A percentile compares a stretch with the other conserved stretches of the same genome.
These are phyloP conservation scores for Epichloe sibirici DNA, from an alignment of 2,329 filamentous ascomycete genomes.

Conservation along the genomic window DNA sequence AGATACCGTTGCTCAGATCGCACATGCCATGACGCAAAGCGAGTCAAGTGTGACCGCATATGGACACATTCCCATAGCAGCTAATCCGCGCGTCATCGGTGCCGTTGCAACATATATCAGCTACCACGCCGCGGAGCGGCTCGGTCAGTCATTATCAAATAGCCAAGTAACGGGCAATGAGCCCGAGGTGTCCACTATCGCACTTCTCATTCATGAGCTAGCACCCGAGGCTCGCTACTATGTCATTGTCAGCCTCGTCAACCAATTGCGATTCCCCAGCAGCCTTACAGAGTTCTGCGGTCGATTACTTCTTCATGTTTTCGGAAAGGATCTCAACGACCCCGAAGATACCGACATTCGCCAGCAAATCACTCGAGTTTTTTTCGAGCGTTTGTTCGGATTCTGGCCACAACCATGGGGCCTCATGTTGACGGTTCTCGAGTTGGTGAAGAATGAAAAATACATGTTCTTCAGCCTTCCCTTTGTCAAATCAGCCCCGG, in stretches of 20 bases:
- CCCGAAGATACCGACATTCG: constrained; percentile 73
- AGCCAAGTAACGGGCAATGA: constrained; percentile 31
- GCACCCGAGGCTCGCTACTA: constrained; percentile 72
- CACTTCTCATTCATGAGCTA: constrained; percentile 63
- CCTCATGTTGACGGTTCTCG: constrained; percentile 73
- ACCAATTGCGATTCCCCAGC: constrained; percentile 85
- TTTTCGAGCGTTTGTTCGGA: constrained; percentile 78
- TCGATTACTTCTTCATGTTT: constrained; percentile 72
- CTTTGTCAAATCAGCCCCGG: constrained; percentile 80
- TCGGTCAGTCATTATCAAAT: constrained; percentile 45
- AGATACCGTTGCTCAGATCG: constrained; percentile 65
- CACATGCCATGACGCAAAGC: constrained; percentile 55
- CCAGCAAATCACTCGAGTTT: constrained; percentile 78
- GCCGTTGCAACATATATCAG: constrained; percentile 77
- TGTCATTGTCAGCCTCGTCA: constrained; percentile 71
- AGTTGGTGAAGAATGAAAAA: constrained; percentile 82
- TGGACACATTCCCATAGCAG: constrained; percentile 53
- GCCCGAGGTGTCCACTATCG: constrained; percentile 57
- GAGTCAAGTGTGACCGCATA: constrained; percentile 48
- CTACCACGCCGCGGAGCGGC: constrained; percentile 52
- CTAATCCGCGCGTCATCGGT: constrained; percentile 62
- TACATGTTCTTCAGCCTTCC: constrained; percentile 88
- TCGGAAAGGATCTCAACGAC: constrained; percentile 60
- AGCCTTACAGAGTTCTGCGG: constrained; percentile 88
- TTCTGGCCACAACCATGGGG: constrained; percentile 96